Conservation (phyloP, 1,284 basidiomycete species). For the Rhodofomes roseus region DNA sequence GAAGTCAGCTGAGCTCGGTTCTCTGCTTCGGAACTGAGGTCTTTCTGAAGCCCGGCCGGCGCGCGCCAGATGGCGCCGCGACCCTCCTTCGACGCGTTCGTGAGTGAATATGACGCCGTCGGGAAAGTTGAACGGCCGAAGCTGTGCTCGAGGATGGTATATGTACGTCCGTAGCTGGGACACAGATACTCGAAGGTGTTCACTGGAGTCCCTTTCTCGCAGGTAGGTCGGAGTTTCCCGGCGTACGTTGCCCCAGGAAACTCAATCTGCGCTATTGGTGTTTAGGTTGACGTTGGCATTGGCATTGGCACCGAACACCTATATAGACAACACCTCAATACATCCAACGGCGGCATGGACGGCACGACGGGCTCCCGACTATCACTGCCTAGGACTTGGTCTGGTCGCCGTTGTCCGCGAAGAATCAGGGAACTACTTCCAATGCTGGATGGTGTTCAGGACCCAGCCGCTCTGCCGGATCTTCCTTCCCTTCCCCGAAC, state of each 20-base stretch:
- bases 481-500: conserved; percentile 21
- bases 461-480: conserved; percentile 10
- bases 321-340: background rate
- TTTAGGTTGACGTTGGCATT: background rate
- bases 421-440: background rate
- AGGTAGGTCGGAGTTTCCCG: too few species aligned
- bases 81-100: background rate
- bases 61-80: background rate
- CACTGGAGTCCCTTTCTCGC: too few species aligned
- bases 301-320: background rate
- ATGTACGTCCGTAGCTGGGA: background rate
- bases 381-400: background rate
- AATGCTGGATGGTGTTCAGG: background rate
- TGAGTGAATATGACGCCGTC: background rate
- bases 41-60: background rate
- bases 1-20: background rate
- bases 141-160: background rate
- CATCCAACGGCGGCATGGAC: background rate
- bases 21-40: background rate
- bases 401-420: background rate
- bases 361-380: background rate
- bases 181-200: background rate
- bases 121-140: background rate
- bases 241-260: background rate
- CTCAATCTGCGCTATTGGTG: background rate